These are phyloP conservation scores for Tetradesmus lagerheimii DNA, from an alignment of 139 green algal species.

Conservation along the genomic window DNA sequence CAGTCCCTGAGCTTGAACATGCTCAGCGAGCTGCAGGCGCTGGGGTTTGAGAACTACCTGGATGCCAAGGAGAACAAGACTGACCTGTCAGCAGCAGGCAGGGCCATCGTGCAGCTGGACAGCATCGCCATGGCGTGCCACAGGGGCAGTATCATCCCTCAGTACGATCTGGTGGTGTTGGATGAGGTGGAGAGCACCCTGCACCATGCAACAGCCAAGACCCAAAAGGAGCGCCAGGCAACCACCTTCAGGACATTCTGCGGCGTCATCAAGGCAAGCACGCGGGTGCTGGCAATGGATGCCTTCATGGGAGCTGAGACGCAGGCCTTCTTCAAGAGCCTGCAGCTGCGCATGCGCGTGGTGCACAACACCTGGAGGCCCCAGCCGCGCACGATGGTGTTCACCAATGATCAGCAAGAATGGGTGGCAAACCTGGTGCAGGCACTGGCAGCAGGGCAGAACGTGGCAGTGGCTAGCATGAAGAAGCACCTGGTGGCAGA, in stretches of 20 bases:
- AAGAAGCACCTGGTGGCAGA: slow-evolving; percentile 4
- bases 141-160: too few species aligned
- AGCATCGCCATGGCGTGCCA: too few species aligned
- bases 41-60: not conserved
- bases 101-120: too few species aligned
- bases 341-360: not conserved
- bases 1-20: not conserved
- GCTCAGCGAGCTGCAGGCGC: not conserved
- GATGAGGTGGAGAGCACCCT: too few species aligned
- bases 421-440: too few species aligned
- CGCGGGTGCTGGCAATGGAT: not conserved
- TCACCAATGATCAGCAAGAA: too few species aligned
- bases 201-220: slow-evolving; percentile 18
- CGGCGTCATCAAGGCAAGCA: slow-evolving; percentile 1
- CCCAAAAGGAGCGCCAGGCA: not conserved
- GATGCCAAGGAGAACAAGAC: not conserved
- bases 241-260: slow-evolving; percentile 7
- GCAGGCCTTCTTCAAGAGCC: not conserved
- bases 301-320: slow-evolving; percentile 8
- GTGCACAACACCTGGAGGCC: too few species aligned
- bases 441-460: not conserved
- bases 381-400: too few species aligned
- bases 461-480: not conserved
- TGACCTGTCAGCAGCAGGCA: not conserved
- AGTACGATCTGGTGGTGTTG: too few species aligned